Base-by-base conservation (phyloP, 2,329 filamentous ascomycete species). In the Diaporthe sp. region DNA sequence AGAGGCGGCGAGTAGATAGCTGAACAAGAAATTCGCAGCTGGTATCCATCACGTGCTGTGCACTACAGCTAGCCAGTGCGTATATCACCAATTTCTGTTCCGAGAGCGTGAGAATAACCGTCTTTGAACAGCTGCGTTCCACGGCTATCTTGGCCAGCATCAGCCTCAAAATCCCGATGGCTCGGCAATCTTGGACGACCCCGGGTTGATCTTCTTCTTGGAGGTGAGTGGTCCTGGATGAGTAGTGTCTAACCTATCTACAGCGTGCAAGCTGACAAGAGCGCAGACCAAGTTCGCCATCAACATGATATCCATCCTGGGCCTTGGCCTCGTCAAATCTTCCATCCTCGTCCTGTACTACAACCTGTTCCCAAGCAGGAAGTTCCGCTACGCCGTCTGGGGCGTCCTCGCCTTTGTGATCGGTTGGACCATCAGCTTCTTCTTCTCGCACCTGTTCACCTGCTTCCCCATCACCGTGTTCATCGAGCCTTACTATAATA, bases 401-500 rank as follows among this genome's bases (percentile, higher is more conserved):
- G 32, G 3, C 2, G 3, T n/a, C 9, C 30, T 66, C 5, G 63
- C 63, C 22, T 66, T 37, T 4, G 63, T 66, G 22, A 37, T 51
- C 22, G 63, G 63, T 4, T 66, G 63, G 63, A 66, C 63, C 7
- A 19, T 66, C 63, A 66, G 63, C 63, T 66, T 66, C 32, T 66
- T 66, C 44, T 66, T 66, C 44, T 66, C 63, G 13, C 63, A 66
- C 44, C 8, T 66, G 2, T 66, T 66, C 15, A 51, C 63, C 30
- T 66, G 63, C n/a, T 66, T 37, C 44, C 63, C 63, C 13, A 66
- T 66, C 25, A 66, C 63, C 7, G 63, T 66, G 0, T 66, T 66
- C 30, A 51, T 66, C 44, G 63, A 66, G 13, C 63, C 63, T 15
- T 66, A 37, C 22, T 66, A 66, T 4, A 13, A 22, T 4, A 51